These are phyloP conservation scores for Pseudogymnoascus sp. DNA, from an alignment of 2,329 filamentous ascomycete species.

Conservation along the genomic window DNA sequence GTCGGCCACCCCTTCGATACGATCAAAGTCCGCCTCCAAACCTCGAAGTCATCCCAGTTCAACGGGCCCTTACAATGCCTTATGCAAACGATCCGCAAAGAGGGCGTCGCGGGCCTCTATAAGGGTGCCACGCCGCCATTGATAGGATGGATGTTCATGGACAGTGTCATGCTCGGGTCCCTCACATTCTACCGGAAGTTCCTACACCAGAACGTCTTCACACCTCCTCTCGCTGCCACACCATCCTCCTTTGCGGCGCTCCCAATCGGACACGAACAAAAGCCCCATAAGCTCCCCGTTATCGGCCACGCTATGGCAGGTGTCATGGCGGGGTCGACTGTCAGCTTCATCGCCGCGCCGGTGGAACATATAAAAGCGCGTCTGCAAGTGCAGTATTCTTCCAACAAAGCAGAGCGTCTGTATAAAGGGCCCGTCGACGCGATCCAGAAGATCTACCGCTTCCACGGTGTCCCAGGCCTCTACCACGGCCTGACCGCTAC, in stretches of 20 bases:
- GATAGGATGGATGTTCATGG: slow-evolving; percentile 98
- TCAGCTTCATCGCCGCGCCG: slow-evolving; percentile 85
- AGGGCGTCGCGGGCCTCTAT: slow-evolving; percentile 80
- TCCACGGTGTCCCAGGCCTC: slow-evolving; percentile 69
- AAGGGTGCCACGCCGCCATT: slow-evolving; percentile 90
- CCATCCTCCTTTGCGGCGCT: slow-evolving; percentile 18
- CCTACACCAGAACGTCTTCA: slow-evolving; percentile 72
- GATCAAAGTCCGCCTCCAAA: slow-evolving; percentile 92
- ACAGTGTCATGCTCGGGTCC: slow-evolving; percentile 81
- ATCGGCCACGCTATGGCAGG: slow-evolving; percentile 84
- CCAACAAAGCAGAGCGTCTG: slow-evolving; percentile 63
- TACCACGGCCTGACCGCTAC: slow-evolving; percentile 84
- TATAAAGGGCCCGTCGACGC: slow-evolving; percentile 88
- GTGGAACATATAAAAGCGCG: slow-evolving; percentile 94
- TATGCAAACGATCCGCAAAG: slow-evolving; percentile 72
- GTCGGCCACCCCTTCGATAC: slow-evolving; percentile 80
- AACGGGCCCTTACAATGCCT: slow-evolving; percentile 79
- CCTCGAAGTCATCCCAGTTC: slow-evolving; percentile 69
- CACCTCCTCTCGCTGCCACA: slow-evolving; percentile 29
- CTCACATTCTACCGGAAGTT: slow-evolving; percentile 83
- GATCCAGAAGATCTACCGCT: slow-evolving; percentile 55
- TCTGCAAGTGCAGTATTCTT: slow-evolving; percentile 87
- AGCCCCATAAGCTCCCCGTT: slow-evolving; percentile 51
- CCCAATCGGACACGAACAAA: slow-evolving; percentile 21
- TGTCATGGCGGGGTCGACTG: slow-evolving; percentile 77